Evolutionary conservation across 768 basidiomycete species (phyloP), one percentile per base, ranked within the genome.

Genomic region (Trametes meyenii): DNA sequence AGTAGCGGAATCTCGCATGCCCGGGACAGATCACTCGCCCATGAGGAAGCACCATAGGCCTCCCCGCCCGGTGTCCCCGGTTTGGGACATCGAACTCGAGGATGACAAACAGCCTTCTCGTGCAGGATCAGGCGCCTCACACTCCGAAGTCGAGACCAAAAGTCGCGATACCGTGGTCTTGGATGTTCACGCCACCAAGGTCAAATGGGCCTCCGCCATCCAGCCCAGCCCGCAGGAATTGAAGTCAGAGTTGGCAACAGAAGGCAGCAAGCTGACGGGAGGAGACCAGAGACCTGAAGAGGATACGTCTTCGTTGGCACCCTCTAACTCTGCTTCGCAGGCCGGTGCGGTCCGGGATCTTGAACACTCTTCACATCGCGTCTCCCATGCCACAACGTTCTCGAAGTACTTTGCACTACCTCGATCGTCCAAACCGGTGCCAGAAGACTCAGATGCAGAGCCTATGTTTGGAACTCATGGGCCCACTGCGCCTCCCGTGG

Each of bases 291-390:
- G 16, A 0, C 40, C 51, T 33, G 29, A 33, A 33, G 29, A 33
- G 36, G 36, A 48, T 26, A 52, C 50, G 11, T 52, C 55, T 1
- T 77, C 80, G 35, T 66, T 81, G 12, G 71, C 73, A 35, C 80
- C 85, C 11, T 87, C 81, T 8, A 78, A 87, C 52, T 87, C 85
- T 26, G 85, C 81, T 29, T 87, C 85, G 29, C 85, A 84, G 65
- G 60, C 73, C 43, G n/a, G n/a, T n/a, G 62, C 59, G 7, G 42
- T 26, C 23, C 51, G 50, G 16, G 23, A 42, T 21, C 21, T 39
- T 29, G 26, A 21, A 13, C 44, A 17, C 36, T 17, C 19, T 17
- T 24, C n/a, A 17, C 5, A 8, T 36, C 17, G 11, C 35, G 14
- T 24, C 26, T 23, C 50, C 67, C 23, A 56, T 23, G 54, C 67